phyloP scores from a whole-genome alignment of 2,329 filamentous ascomycete species.

The Botryosphaeria dothidea region DNA sequence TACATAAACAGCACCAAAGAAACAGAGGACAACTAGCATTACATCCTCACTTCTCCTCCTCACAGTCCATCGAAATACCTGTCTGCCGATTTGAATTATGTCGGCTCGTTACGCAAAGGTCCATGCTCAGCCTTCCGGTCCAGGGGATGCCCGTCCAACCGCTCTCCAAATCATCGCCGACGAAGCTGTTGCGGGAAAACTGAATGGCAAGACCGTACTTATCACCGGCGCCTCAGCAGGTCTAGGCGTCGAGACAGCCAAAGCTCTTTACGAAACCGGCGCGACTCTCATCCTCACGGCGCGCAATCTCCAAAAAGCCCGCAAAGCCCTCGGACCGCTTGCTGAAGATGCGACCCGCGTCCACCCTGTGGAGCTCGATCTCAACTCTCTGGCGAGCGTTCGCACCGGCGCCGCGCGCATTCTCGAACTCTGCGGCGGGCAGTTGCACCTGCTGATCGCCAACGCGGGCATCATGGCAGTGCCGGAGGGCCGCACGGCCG shows the following conservation, averaged over 20 bases:
- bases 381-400: slow-evolving; percentile 25
- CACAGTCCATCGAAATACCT: too few relatives aligned
- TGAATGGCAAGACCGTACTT: slow-evolving; percentile 27
- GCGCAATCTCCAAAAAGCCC: slow-evolving; percentile 44
- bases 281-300: slow-evolving; percentile 48
- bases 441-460: slow-evolving; percentile 28
- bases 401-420: slow-evolving; percentile 25
- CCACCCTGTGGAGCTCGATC: slow-evolving; percentile 35
- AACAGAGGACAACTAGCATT: too few relatives aligned
- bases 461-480: slow-evolving; percentile 34
- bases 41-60: too few relatives aligned
- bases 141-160: slow-evolving; percentile 44
- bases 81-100: too few relatives aligned
- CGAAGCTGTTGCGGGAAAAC: slow-evolving; percentile 35
- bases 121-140: slow-evolving; percentile 29
- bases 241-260: slow-evolving; percentile 30
- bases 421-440: slow-evolving; percentile 21
- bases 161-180: slow-evolving; percentile 44
- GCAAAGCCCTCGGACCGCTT: slow-evolving; percentile 22
- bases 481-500: slow-evolving; percentile 26
- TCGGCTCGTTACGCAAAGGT: slow-evolving; percentile 22
- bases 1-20: too few relatives aligned
- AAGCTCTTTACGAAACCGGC: slow-evolving; percentile 48
- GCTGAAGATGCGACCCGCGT: slow-evolving; percentile 24
- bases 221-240: slow-evolving; percentile 33